Base-by-base conservation (phyloP, 805 yeast genomes). In the Kuraishia cidri region DNA sequence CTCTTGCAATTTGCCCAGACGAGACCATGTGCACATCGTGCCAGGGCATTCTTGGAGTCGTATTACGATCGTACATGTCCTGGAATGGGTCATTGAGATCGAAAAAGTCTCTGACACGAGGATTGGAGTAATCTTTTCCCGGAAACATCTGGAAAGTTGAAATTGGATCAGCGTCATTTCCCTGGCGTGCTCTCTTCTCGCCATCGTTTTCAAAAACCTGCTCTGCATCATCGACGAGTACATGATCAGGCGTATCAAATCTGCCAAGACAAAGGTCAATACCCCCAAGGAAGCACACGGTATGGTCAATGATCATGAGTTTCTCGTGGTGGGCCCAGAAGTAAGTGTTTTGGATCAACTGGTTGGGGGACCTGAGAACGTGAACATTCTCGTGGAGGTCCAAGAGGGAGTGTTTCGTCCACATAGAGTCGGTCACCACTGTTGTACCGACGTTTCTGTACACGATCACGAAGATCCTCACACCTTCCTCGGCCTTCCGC, bases 261-360 rank as follows among this genome's bases (percentile, higher is more conserved):
- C 99, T 71, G 14, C 98, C 99, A 54, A 72, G 92, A 52, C 99
- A 92, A 36, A 92, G 64, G 57, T 92, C 99, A 43, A 90, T 78
- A 24, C 99, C 99, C 24, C 99, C 99, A 34, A 87, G 61, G 50
- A 90, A 92, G 3, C 94, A 94, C 29, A 87, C 69, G 0, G 88
- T 79, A 42, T 84, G 84, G 55, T 92, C 99, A 37, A 92, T 64
- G 23, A 92, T 71, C 38, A 88, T 76, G 36, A 92, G 55, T 49
- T 92, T 92, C 49, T 92, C 99, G 60, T 92, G 99, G 60, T 92
- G 99, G 0, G 99, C 98, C 98, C 98, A 92, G 52, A 92, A 94
- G 47, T 77, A 82, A 0, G 96, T 90, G 44, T 85, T 84, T 51
- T 92, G 97, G 34, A 85, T 60, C 52, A 92, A 73, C 53, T 92